phyloP scores from a whole-genome alignment of 2,329 filamentous ascomycete genomes.

The Aspergillus brasiliensis region DNA sequence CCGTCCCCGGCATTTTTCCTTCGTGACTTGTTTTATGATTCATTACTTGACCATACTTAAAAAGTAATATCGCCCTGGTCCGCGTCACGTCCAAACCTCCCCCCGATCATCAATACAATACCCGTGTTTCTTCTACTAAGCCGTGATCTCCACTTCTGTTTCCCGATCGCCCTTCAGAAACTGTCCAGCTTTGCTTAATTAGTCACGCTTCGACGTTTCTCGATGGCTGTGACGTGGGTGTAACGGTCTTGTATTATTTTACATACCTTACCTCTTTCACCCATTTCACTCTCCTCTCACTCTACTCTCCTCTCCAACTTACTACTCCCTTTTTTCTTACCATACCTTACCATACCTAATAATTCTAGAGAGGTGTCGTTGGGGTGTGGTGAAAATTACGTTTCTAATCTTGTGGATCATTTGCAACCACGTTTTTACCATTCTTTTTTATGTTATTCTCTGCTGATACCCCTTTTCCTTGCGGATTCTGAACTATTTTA shows the following conservation, averaged over 20 bases:
- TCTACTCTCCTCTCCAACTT: conserved; percentile 15
- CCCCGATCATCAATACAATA: not conserved
- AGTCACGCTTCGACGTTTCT: conserved; percentile 5
- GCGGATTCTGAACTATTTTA: not conserved
- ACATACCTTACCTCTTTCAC: conserved; percentile 12
- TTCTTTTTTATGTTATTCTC: conserved; percentile 8
- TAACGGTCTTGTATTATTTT: conserved; percentile 24
- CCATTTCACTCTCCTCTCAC: conserved; percentile 14
- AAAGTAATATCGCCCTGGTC: conserved; percentile 14
- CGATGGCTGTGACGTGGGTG: conserved; percentile 26
- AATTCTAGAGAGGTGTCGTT: conserved; percentile 10
- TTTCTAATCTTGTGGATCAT: conserved; percentile 1
- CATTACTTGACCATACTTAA: conserved; percentile 9
- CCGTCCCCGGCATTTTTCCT: conserved; percentile 3
- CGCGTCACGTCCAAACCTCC: not conserved
- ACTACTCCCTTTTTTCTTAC: conserved; percentile 8
- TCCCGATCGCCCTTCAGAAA: conserved; percentile 9
- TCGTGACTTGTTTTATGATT: conserved; percentile 9
- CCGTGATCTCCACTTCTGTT: conserved; percentile 11
- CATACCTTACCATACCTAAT: conserved; percentile 13
- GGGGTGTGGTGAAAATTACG: not conserved
- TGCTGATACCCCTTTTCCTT: conserved; percentile 5
- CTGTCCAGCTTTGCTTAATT: not conserved
- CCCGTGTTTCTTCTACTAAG: conserved; percentile 13
- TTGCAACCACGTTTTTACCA: conserved; percentile 12